These are phyloP conservation scores for Lentinus polychrous DNA, from an alignment of 1,284 basidiomycete genomes.

Conservation along the genomic window DNA sequence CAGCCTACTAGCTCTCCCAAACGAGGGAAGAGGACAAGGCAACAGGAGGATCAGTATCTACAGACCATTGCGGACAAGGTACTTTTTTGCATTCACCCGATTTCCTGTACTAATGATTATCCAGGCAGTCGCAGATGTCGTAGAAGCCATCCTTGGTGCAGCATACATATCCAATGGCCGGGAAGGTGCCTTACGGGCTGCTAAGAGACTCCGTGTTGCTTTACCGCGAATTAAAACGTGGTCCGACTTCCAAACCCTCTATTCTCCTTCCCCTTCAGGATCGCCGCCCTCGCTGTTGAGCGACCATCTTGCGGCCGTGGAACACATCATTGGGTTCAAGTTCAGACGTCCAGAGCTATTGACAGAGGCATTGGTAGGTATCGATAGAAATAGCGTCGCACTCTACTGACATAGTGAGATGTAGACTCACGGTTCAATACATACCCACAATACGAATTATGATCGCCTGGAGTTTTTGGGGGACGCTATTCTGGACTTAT, in stretches of 20 bases:
- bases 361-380: constrained; percentile 61
- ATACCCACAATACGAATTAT: constrained; percentile 46
- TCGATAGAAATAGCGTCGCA: background rate
- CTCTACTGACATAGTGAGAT: constrained; percentile 2
- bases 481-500: constrained; percentile 74
- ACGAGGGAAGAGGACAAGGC: constrained; percentile 33
- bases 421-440: constrained; percentile 60
- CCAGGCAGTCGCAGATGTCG: constrained; percentile 75
- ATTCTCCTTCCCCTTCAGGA: constrained; percentile 32
- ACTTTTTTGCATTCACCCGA: background rate
- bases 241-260: constrained; percentile 58
- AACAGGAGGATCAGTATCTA: constrained; percentile 37
- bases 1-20: background rate
- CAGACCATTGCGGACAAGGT: constrained; percentile 78
- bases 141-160: constrained; percentile 76
- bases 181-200: constrained; percentile 53
- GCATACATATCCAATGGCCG: constrained; percentile 66
- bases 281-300: constrained; percentile 13
- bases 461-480: constrained; percentile 79
- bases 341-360: constrained; percentile 58
- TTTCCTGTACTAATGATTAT: background rate
- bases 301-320: constrained; percentile 48
- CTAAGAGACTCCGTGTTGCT: constrained; percentile 57
- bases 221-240: constrained; percentile 55
- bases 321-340: constrained; percentile 53